Percentiles rank a stretch among this genome's conserved stretches.
phyloP scores from a whole-genome alignment of 306 rosid species.

The Medicago truncatula region DNA sequence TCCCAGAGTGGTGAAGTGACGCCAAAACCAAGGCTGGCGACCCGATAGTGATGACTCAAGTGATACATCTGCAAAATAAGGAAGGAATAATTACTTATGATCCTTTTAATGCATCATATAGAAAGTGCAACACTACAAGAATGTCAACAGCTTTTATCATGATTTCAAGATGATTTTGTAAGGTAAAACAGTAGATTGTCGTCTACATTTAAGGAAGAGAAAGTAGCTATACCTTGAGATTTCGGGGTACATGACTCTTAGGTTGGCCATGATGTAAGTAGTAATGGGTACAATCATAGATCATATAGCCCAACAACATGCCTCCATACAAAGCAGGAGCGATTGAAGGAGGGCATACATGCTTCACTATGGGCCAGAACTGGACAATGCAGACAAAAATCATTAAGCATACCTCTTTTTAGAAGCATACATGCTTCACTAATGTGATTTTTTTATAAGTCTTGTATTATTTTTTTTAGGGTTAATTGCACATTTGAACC shows the following conservation, averaged over 20 bases:
- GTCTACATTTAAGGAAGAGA: slow-evolving; percentile 18
- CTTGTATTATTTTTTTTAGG: no score
- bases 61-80: slow-evolving; percentile 74
- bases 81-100: slow-evolving; percentile 14
- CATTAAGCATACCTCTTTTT: not conserved
- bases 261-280: slow-evolving; percentile 96
- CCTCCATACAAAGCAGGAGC: slow-evolving; percentile 93
- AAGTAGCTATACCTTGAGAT: slow-evolving; percentile 69
- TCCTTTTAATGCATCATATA: not conserved
- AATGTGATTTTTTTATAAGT: no score
- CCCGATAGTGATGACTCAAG: slow-evolving; percentile 84
- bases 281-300: slow-evolving; percentile 90
- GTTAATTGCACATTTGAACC: no score
- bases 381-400: slow-evolving; percentile 46
- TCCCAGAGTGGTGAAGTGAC: slow-evolving; percentile 95
- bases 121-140: slow-evolving; percentile 7
- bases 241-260: slow-evolving; percentile 47
- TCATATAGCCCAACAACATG: slow-evolving; percentile 83
- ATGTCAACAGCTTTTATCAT: not conserved
- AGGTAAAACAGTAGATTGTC: slow-evolving; percentile 17
- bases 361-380: slow-evolving; percentile 76
- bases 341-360: slow-evolving; percentile 52
- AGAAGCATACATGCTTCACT: no score
- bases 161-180: not conserved
- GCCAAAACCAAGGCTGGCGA: slow-evolving; percentile 75